phyloP scores from a whole-genome alignment of 352 stramenopile genomes.

The Phytophthora pinifolia region DNA sequence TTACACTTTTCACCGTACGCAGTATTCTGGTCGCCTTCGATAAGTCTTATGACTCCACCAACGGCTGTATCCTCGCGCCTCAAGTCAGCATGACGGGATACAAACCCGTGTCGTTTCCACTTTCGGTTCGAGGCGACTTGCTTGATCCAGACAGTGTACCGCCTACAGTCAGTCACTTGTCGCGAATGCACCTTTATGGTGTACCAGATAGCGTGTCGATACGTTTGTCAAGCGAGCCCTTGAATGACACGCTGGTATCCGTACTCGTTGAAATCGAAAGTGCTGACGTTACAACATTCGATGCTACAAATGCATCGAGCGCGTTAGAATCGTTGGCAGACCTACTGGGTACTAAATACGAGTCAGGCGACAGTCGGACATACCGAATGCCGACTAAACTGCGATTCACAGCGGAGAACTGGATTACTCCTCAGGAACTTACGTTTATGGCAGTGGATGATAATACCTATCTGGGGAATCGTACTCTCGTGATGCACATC shows the following conservation, averaged over 20 bases:
- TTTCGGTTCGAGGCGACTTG: conserved; percentile 49
- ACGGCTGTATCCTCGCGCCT: conserved; percentile 43
- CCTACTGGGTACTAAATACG: conserved; percentile 43
- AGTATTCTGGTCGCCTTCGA: conserved; percentile 50
- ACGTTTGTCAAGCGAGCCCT: conserved; percentile 56
- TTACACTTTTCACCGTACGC: conserved; percentile 28
- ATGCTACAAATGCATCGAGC: conserved; percentile 35
- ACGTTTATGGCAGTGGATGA: conserved; percentile 62
- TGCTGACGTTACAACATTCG: conserved; percentile 36
- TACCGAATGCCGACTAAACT: conserved; percentile 47
- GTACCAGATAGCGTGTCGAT: conserved; percentile 32
- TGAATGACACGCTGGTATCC: conserved; percentile 45
- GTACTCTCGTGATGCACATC: conserved; percentile 43
- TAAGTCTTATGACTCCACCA: conserved; percentile 51
- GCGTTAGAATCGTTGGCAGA: conserved; percentile 14
- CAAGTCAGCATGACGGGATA: conserved; percentile 36
- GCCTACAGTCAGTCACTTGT: conserved; percentile 40
- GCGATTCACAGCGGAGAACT: conserved; percentile 58
- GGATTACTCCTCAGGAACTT: conserved; percentile 51
- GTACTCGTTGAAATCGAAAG: conserved; percentile 32
- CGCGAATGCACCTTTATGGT: conserved; percentile 59
- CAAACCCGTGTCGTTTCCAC: conserved; percentile 46
- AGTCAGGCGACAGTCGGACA: conserved; percentile 31
- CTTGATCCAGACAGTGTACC: conserved; percentile 30
- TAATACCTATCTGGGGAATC: conserved; percentile 57